Conservation (phyloP, 2,329 filamentous ascomycete genomes). For the Talaromyces sp. region DNA sequence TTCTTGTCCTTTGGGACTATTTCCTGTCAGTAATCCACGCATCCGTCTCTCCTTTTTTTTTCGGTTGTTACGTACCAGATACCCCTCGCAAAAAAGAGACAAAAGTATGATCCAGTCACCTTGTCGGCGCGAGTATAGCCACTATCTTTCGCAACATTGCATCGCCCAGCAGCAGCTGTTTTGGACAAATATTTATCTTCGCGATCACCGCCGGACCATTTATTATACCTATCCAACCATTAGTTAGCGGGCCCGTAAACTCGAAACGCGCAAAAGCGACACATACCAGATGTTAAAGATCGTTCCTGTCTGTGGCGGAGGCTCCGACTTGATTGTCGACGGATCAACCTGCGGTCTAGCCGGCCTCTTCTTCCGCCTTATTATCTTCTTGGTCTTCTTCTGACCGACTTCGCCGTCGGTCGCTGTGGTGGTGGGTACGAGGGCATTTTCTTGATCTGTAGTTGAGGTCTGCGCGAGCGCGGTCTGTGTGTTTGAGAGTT, state of each 20-base stretch:
- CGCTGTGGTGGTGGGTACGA: conserved; percentile 27
- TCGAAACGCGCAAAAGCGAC: background rate
- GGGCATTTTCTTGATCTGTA: conserved; percentile 17
- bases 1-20: conserved; percentile 73
- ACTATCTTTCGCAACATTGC: conserved; percentile 75
- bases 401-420: conserved; percentile 28
- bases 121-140: conserved; percentile 77
- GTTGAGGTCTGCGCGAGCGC: conserved; percentile 19
- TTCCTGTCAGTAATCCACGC: background rate
- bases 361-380: conserved; percentile 84
- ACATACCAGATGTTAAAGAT: conserved; percentile 96
- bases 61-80: conserved; percentile 45
- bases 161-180: conserved; percentile 76
- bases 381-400: conserved; percentile 83
- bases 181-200: conserved; percentile 88
- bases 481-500: background rate
- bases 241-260: background rate
- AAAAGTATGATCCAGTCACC: conserved; percentile 81
- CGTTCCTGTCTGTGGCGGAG: conserved; percentile 86
- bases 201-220: conserved; percentile 66
- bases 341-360: conserved; percentile 89
- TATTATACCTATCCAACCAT: conserved; percentile 13
- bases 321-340: conserved; percentile 74
- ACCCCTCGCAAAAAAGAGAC: conserved; percentile 84
- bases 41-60: no score